Conservation (phyloP, 1,284 basidiomycete species). For the Tilletia setariae region DNA sequence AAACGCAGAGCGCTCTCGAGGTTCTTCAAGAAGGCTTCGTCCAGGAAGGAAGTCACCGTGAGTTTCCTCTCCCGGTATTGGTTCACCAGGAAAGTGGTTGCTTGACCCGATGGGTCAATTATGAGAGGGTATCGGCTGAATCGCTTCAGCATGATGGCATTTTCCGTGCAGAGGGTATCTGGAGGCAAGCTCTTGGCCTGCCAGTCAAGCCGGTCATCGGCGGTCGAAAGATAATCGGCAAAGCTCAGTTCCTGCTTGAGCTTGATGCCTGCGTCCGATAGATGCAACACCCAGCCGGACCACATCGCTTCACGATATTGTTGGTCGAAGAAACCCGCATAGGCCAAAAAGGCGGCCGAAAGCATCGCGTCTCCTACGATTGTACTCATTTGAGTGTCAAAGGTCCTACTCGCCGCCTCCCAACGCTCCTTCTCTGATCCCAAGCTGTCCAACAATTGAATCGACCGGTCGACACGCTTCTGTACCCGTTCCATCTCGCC, state of each 20-base stretch:
- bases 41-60: conserved; percentile 95
- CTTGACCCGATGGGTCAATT: conserved; percentile 98
- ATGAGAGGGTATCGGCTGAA: conserved; percentile 98
- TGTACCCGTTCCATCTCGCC: conserved; percentile 97
- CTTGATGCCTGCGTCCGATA: conserved; percentile 82
- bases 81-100: conserved; percentile 86
- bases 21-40: conserved; percentile 97
- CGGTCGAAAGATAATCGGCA: conserved; percentile 92
- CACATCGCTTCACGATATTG: conserved; percentile 96
- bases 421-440: conserved; percentile 92
- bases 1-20: conserved; percentile 98
- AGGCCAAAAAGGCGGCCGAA: conserved; percentile 93
- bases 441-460: conserved; percentile 88
- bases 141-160: conserved; percentile 92
- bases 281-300: conserved; percentile 87
- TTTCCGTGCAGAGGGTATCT: conserved; percentile 93
- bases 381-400: conserved; percentile 97
- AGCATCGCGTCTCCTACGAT: conserved; percentile 95
- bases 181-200: conserved; percentile 89
- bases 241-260: conserved; percentile 89
- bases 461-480: conserved; percentile 91
- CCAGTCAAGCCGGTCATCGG: conserved; percentile 93
- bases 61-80: conserved; percentile 96
- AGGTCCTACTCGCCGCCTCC: conserved; percentile 91
- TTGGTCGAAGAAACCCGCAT: conserved; percentile 98